Percentiles rank a stretch among this genome's conserved stretches.
phyloP scores from a whole-genome alignment of 768 basidiomycete species.

The Russula virescens region DNA sequence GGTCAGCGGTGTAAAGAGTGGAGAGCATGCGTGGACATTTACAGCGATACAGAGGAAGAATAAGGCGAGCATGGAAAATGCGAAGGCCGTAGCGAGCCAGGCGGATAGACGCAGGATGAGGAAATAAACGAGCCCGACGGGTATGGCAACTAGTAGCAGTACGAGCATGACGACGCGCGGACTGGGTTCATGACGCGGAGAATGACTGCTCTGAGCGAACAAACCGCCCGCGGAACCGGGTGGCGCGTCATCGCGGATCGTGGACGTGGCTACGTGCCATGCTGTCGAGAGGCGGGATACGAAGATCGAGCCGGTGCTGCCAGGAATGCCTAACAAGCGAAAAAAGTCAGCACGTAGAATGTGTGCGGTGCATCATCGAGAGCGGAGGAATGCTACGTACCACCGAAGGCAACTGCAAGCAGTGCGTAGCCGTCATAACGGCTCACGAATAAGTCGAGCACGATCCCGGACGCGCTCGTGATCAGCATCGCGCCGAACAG shows the following conservation, averaged over 20 bases:
- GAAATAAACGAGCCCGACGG: slow-evolving; percentile 74
- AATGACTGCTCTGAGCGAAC: slow-evolving; percentile 14
- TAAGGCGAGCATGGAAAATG: slow-evolving; percentile 64
- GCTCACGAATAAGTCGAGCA: slow-evolving; percentile 85
- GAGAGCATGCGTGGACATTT: slow-evolving; percentile 31
- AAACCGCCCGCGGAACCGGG: slow-evolving; percentile 7
- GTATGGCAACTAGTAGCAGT: slow-evolving; percentile 70
- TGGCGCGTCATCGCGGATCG: slow-evolving; percentile 23
- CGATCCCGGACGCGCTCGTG: slow-evolving; percentile 82
- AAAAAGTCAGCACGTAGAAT: neutral
- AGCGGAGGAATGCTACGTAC: slow-evolving; percentile 36
- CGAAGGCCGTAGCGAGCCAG: slow-evolving; percentile 69
- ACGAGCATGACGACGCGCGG: slow-evolving; percentile 56
- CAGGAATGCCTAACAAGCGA: slow-evolving; percentile 59
- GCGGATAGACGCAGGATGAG: slow-evolving; percentile 55
- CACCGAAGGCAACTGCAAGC: slow-evolving; percentile 82
- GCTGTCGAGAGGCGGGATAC: slow-evolving; percentile 88
- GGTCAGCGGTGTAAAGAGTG: neutral
- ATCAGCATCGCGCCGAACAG: slow-evolving; percentile 88
- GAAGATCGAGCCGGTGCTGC: slow-evolving; percentile 85
- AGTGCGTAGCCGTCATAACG: slow-evolving; percentile 84
- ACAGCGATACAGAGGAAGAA: slow-evolving; percentile 74
- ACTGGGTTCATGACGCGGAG: slow-evolving; percentile 29
- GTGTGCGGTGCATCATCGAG: neutral
- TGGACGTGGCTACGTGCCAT: slow-evolving; percentile 57